Evolutionary conservation across 1,284 basidiomycete species (phyloP).

Genomic region (Heterobasidion annosum): DNA sequence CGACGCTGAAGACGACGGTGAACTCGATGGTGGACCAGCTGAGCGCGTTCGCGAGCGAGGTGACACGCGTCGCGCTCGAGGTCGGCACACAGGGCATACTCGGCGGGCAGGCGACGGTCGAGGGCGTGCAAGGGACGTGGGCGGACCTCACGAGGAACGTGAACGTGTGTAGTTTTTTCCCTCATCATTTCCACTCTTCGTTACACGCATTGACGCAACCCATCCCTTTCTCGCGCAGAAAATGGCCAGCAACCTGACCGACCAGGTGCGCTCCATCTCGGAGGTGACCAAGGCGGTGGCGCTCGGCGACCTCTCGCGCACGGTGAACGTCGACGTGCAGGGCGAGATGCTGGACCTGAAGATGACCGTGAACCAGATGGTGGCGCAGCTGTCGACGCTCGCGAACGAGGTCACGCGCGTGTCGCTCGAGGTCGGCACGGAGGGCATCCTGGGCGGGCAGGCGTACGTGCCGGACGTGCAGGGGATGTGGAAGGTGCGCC

Average conservation of each 20-base stretch:
- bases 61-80: conserved; percentile 89
- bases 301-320: conserved; percentile 81
- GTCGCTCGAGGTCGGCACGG: conserved; percentile 89
- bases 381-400: conserved; percentile 74
- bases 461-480: conserved; percentile 82
- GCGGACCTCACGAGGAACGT: conserved; percentile 87
- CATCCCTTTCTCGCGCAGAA: conserved; percentile 30
- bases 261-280: conserved; percentile 96
- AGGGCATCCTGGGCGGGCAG: conserved; percentile 94
- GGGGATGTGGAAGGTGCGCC: conserved; percentile 79
- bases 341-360: conserved; percentile 97
- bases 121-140: conserved; percentile 93
- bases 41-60: conserved; percentile 89
- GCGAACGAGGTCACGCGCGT: conserved; percentile 83
- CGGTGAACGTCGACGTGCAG: conserved; percentile 92
- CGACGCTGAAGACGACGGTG: conserved; percentile 74
- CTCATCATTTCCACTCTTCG: neutral
- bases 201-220: no score
- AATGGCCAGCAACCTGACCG: conserved; percentile 90
- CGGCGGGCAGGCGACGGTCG: conserved; percentile 87
- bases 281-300: conserved; percentile 97
- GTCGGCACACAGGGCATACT: conserved; percentile 90
- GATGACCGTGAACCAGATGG: conserved; percentile 89
- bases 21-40: conserved; percentile 89
- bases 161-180: conserved; percentile 41